These are phyloP conservation scores for Scenedesmus sp. DNA, from an alignment of 163 green algal species.

Conservation along the genomic window DNA sequence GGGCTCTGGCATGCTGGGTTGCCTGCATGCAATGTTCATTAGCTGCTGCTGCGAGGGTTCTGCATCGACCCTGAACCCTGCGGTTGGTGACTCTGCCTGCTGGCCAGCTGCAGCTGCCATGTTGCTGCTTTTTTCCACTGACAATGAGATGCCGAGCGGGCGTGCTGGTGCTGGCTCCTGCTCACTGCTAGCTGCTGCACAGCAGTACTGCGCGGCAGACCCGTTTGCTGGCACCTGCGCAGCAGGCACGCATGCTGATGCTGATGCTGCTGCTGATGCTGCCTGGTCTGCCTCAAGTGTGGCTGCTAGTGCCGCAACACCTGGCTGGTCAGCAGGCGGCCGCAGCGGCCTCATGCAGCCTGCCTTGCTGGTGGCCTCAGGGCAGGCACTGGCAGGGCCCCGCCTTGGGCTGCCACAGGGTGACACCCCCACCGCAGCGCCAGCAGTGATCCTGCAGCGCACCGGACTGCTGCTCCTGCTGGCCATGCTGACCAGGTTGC, in stretches of 20 bases:
- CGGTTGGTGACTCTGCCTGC: not conserved
- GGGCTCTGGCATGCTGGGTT: not conserved
- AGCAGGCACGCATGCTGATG: not conserved
- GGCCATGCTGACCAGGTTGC: not conserved
- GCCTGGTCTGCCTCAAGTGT: not conserved
- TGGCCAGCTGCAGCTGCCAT: not conserved
- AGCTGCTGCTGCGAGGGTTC: not conserved
- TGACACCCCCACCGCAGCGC: not conserved
- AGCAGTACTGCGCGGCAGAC: not conserved
- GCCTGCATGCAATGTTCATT: not conserved
- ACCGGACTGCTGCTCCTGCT: not conserved
- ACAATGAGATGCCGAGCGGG: not conserved
- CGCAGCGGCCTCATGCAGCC: not conserved
- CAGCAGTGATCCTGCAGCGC: slow-evolving; percentile 2
- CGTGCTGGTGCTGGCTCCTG: not conserved
- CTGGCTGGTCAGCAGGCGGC: not conserved
- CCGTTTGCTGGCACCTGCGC: not conserved
- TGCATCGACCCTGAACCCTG: not conserved
- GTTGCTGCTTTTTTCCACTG: not conserved
- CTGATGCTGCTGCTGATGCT: slow-evolving; percentile 6
- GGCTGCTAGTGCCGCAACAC: not conserved
- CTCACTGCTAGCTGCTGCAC: too few species aligned
- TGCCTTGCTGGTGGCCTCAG: not conserved
- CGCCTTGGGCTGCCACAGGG: not conserved
- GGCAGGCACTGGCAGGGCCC: not conserved